Base-by-base conservation (phyloP, 2,329 filamentous ascomycete genomes). In the Aspergillus carbonarius region DNA sequence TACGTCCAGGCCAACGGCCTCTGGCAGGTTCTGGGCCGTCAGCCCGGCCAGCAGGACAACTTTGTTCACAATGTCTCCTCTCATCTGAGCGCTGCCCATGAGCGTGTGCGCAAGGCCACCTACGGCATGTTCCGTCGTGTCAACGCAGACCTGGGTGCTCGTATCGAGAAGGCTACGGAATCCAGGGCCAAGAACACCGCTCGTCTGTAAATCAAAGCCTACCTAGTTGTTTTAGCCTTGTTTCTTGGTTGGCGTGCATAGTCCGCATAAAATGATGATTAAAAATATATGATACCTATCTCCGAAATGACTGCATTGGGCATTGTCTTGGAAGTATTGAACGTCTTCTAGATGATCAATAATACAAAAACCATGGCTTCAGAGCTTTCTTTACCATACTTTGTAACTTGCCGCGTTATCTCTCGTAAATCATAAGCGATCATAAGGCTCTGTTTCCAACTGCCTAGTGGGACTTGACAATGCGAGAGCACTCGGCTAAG, bases 81-180 rank as follows among this genome's bases (percentile, higher is more conserved):
- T 3, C 84, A 88, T 65, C 72, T 89, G 62, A 75, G 74, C 46
- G 81, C 74, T 52, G 85, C 85, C 2, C 76, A 81, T 63, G 75
- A 78, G 59, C 81, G 82, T 63, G 83, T 85, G 37, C 79, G 86
- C 37, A 77, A 82, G 65, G 78, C 82, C 42, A 85, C 84, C 15
- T 88, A 87, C 66, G 82, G 77, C 53, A 86, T 87, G 83, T 88
- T 87, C 71, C 69, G 71, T 40, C 79, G 77, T 46, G 83, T 88
- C n/a, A 81, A 86, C 63, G 61, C 73, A 9, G 78, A 79, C 15
- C 78, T 88, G 3, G 85, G 85, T 25, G 70, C 70, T 35, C 77
- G 80, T 12, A 83, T 88, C 66, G 75, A 79, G 68, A 74, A 78
- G 61, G 78, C 78, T 54, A 86, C 84, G 0, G 85, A 87, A 72